phyloP scores from a whole-genome alignment of 148 eudicot species.

The Camellia japonica region DNA sequence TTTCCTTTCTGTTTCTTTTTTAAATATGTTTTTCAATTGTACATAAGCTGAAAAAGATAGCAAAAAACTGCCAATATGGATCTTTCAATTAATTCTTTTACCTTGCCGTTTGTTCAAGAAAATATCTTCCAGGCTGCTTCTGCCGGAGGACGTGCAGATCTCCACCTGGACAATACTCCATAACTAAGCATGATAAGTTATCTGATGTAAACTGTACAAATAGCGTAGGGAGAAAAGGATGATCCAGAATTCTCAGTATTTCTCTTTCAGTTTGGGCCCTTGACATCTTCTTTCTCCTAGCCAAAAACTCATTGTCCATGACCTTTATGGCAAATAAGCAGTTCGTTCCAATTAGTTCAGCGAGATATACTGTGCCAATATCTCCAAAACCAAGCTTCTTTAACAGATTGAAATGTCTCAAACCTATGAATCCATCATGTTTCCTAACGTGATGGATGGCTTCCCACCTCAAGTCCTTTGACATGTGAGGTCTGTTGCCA shows the following conservation, averaged over 20 bases:
- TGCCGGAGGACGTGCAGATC: constrained; percentile 89
- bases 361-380: constrained; percentile 94
- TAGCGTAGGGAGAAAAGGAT: constrained; percentile 90
- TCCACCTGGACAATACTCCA: constrained; percentile 97
- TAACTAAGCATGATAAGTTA: constrained; percentile 80
- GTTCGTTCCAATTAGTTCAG: constrained; percentile 69
- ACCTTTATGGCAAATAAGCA: constrained; percentile 88
- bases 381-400: constrained; percentile 96
- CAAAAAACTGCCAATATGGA: neutral
- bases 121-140: constrained; percentile 79
- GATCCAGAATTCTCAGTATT: constrained; percentile 84
- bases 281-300: constrained; percentile 71
- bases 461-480: constrained; percentile 84
- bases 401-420: constrained; percentile 71
- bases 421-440: constrained; percentile 61
- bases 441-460: constrained; percentile 57
- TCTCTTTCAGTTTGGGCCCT: constrained; percentile 90
- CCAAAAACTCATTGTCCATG: constrained; percentile 90
- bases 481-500: constrained; percentile 88
- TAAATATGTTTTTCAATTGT: neutral
- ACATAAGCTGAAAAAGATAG: neutral
- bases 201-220: constrained; percentile 84
- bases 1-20: neutral
- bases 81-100: constrained; percentile 21
- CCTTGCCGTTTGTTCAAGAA: constrained; percentile 90